Evolutionary conservation across 2,329 filamentous ascomycete genomes (phyloP).

Genomic region (Calonectria montana): DNA sequence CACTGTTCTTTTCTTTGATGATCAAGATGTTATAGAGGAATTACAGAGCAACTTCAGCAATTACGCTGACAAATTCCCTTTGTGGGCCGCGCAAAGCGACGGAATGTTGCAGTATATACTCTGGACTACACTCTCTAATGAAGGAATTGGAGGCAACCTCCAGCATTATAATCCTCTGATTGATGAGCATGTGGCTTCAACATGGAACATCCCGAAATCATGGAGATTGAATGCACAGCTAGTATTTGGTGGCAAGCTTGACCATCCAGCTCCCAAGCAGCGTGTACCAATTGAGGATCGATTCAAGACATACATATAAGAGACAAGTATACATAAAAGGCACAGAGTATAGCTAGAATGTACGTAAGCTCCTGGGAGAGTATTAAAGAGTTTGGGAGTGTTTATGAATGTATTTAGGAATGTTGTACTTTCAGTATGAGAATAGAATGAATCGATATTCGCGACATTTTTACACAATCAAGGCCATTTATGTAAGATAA

Average conservation of each 20-base stretch:
- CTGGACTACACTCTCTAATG: constrained; percentile 21
- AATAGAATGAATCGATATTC: neutral
- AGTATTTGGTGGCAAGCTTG: constrained; percentile 20
- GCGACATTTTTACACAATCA: too few species aligned
- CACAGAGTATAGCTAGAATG: neutral
- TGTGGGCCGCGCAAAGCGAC: constrained; percentile 16
- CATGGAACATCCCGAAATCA: constrained; percentile 24
- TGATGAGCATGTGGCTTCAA: constrained; percentile 21
- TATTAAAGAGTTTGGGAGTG: too few species aligned
- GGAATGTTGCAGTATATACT: constrained; percentile 25
- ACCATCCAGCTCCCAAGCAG: neutral
- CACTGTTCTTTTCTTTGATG: constrained; percentile 22
- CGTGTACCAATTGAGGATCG: neutral
- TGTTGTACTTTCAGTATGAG: too few species aligned
- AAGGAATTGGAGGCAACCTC: constrained; percentile 26
- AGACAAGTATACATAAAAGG: too few species aligned
- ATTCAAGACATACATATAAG: neutral
- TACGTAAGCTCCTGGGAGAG: neutral
- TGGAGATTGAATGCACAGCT: constrained; percentile 28
- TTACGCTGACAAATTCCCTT: neutral
- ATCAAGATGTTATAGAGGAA: constrained; percentile 18
- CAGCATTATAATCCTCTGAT: constrained; percentile 26
- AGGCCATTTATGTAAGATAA: too few species aligned
- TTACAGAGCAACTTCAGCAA: neutral
- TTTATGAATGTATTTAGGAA: too few species aligned